A percentile compares a stretch with the other conserved stretches of the same genome.
These are phyloP conservation scores for Mucor piriformis DNA, from an alignment of 371 early-diverging fungal genomes.

Conservation along the genomic window DNA sequence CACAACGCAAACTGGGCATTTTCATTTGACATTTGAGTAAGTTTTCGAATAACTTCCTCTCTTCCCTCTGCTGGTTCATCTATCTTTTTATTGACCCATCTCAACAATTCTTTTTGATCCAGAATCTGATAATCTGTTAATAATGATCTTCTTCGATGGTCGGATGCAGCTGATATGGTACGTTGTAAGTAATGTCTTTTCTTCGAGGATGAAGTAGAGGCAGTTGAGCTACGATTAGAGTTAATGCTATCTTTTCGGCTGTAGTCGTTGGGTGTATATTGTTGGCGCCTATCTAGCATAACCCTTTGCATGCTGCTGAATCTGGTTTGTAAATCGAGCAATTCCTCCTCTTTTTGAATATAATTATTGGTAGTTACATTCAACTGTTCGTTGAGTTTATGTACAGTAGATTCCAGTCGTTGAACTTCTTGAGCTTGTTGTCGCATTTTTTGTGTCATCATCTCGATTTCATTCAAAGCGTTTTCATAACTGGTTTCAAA, in stretches of 20 bases:
- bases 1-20: background rate
- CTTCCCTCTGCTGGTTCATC: background rate
- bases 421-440: background rate
- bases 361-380: background rate
- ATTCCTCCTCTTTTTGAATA: constrained; percentile 1
- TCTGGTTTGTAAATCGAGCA: background rate
- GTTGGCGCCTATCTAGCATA: background rate
- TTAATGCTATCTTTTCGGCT: background rate
- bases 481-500: constrained; percentile 13
- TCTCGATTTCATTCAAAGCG: constrained; percentile 13
- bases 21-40: constrained; percentile 6
- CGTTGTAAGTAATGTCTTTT: background rate
- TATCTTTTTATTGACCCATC: background rate
- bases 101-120: background rate
- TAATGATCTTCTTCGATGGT: background rate
- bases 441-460: background rate
- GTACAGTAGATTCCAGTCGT: background rate
- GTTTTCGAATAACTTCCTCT: background rate
- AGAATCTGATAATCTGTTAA: background rate
- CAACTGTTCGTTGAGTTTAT: constrained; percentile 1
- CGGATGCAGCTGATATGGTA: background rate
- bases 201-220: background rate
- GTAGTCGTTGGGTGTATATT: background rate
- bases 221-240: background rate
- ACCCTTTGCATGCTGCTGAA: background rate